Evolutionary conservation across 257 asterid genomes (phyloP), one percentile per base, ranked within the genome.

Genomic region (Ophiorrhiza pumila): DNA sequence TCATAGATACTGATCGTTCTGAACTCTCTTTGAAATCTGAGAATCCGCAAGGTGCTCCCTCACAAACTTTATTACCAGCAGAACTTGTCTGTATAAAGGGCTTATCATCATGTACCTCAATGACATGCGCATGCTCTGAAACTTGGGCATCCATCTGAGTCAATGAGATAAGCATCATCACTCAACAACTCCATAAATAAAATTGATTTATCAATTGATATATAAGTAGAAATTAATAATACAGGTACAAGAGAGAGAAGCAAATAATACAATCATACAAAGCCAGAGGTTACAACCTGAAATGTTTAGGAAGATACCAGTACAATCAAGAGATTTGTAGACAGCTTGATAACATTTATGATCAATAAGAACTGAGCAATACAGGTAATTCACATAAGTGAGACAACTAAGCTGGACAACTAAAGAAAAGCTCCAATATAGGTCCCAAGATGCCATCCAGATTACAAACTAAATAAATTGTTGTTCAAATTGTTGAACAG

Each of bases 1-100:
- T 84, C 91, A 91, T 89, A 25, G 98, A 85, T 58, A 93, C 85
- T 1, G 85, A 82, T 23, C 98, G 90, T 65, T 93, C 97, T 65
- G 90, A 79, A 72, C 84, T 89, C 4, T 89, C 65, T 58, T 78
- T 83, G 42, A 84, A 85, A 79, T 93, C 92, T 31, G 97, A 84
- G 57, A 93, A 89, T 29, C 92, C 98, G 79, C 98, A 93, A 1
- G 88, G 68, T 73, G 88, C 92, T 57, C 88, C 97, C 53, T 86
- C 96, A 74, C 96, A 93, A 23, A 75, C 79, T 75, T 91, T 93
- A 79, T 45, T 81, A 67, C 83, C 89, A 27, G 72, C 83, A 41
- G 72, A 20, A 22, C 74, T 84, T 81, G 82, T 81, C 72, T 85
- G 92, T 7, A 66, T 49, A 59, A 69, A 63, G n/a, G 81, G 59